phyloP scores from a whole-genome alignment of 2,329 filamentous ascomycete species.

The Fragosphaeria purpurea region DNA sequence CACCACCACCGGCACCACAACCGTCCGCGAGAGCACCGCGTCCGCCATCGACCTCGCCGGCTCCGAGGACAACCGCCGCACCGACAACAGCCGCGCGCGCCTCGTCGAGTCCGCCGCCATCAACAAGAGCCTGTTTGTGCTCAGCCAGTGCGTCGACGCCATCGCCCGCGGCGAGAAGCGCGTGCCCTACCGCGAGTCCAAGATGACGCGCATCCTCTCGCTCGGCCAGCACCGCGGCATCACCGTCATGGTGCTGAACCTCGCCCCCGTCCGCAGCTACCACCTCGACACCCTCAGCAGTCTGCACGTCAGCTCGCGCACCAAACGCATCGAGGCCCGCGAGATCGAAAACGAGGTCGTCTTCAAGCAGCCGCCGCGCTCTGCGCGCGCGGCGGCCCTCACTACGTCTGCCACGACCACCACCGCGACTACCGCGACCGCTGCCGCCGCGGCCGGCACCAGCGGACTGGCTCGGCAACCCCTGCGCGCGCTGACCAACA shows the following conservation, averaged over 20 bases:
- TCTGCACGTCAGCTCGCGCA: constrained; percentile 86
- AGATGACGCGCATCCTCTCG: constrained; percentile 92
- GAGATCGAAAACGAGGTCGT: constrained; percentile 95
- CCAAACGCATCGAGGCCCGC: constrained; percentile 90
- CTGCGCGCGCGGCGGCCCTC: background rate
- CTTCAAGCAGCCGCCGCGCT: constrained; percentile 59
- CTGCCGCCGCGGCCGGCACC: constrained; percentile 47
- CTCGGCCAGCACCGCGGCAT: constrained; percentile 91
- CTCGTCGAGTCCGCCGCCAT: constrained; percentile 93
- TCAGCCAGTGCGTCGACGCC: constrained; percentile 91
- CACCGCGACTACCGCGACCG: constrained; percentile 58
- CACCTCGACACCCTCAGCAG: constrained; percentile 91
- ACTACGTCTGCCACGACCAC: constrained; percentile 15
- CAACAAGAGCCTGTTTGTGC: constrained; percentile 92
- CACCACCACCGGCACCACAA: constrained; percentile 43
- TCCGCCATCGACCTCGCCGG: constrained; percentile 93
- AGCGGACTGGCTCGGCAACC: constrained; percentile 56
- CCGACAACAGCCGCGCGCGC: constrained; percentile 85
- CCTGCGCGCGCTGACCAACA: constrained; percentile 58
- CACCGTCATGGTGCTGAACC: constrained; percentile 92
- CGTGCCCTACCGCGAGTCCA: constrained; percentile 88
- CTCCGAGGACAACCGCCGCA: constrained; percentile 89
- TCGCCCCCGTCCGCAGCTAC: constrained; percentile 83
- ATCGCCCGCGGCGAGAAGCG: constrained; percentile 67
- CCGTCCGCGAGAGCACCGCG: constrained; percentile 61